Percentiles rank a stretch among this genome's conserved stretches.
These are phyloP conservation scores for Aureoboletus auriporus DNA, from an alignment of 768 basidiomycete genomes.

Conservation along the genomic window DNA sequence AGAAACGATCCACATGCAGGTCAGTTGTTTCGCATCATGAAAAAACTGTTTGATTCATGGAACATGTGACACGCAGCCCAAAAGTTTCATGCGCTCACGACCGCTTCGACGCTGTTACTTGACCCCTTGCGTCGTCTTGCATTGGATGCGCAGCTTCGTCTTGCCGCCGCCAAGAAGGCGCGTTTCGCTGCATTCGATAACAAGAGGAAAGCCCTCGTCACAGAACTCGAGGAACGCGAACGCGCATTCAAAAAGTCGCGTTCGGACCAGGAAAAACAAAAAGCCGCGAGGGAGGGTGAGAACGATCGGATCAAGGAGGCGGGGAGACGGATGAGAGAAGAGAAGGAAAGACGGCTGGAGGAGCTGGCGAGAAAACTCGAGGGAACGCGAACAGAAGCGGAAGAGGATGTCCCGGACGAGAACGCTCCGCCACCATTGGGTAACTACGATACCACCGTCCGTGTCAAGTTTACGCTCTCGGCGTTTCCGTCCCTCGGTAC, in stretches of 20 bases:
- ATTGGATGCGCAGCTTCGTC: slow-evolving; percentile 73
- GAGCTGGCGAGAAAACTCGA: slow-evolving; percentile 38
- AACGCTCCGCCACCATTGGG: slow-evolving; percentile 58
- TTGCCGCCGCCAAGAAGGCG: slow-evolving; percentile 62
- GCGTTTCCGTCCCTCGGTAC: slow-evolving; percentile 36
- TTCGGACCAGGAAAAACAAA: slow-evolving; percentile 57
- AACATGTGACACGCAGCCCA: slow-evolving; percentile 39
- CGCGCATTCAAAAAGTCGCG: slow-evolving; percentile 70
- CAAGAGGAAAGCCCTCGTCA: slow-evolving; percentile 70
- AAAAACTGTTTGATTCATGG: neutral
- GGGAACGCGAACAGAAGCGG: slow-evolving; percentile 25
- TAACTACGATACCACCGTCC: slow-evolving; percentile 71
- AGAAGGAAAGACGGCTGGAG: slow-evolving; percentile 52
- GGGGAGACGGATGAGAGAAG: slow-evolving; percentile 63
- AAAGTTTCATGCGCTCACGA: slow-evolving; percentile 82
- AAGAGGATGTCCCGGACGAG: slow-evolving; percentile 34
- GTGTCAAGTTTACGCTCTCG: slow-evolving; percentile 63
- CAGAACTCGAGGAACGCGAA: slow-evolving; percentile 78
- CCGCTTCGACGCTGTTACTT: slow-evolving; percentile 75
- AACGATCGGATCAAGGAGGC: slow-evolving; percentile 74
- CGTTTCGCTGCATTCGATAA: slow-evolving; percentile 67
- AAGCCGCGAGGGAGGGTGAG: slow-evolving; percentile 50
- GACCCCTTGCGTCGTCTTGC: slow-evolving; percentile 77
- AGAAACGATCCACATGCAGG: slow-evolving; percentile 79
- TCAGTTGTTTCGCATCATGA: slow-evolving; percentile 15